Conservation (phyloP, 495 filamentous ascomycete genomes). For the Penicillium robsamsonii region DNA sequence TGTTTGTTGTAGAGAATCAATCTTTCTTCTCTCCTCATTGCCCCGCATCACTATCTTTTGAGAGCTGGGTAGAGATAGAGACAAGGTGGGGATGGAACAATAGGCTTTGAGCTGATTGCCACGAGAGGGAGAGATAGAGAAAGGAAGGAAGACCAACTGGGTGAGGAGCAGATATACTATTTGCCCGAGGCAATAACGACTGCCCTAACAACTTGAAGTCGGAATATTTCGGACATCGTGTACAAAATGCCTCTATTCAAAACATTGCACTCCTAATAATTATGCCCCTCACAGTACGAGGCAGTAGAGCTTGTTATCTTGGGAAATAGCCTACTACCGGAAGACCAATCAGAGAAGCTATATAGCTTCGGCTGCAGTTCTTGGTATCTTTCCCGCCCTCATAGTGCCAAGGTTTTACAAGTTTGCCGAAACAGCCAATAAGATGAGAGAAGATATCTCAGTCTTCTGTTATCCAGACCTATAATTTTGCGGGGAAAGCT, state of each 20-base stretch:
- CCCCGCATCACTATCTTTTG: neutral
- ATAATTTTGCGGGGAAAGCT: conserved; percentile 15
- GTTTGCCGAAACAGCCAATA: conserved; percentile 32
- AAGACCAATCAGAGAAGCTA: neutral
- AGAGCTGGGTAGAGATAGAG: neutral
- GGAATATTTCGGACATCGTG: neutral
- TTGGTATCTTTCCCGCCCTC: neutral
- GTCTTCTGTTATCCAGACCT: conserved; percentile 3
- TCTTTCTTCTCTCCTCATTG: no score
- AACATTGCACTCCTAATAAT: neutral
- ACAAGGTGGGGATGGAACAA: no score
- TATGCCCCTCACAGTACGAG: neutral
- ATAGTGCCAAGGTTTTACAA: conserved; percentile 15
- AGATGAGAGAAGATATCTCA: neutral
- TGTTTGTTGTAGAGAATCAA: no score
- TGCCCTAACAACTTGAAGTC: no score
- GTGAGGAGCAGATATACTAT: no score
- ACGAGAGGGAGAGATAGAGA: no score
- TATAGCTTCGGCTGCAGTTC: neutral
- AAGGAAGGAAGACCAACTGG: no score
- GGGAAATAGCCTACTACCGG: conserved; percentile 3
- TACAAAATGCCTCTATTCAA: neutral
- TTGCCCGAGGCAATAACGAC: no score
- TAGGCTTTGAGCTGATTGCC: no score
- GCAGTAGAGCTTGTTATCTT: conserved; percentile 4